Percentiles rank a stretch among this genome's conserved stretches.
Conservation (phyloP, 2,329 filamentous ascomycete genomes). For the Thielaviopsis musarum region DNA sequence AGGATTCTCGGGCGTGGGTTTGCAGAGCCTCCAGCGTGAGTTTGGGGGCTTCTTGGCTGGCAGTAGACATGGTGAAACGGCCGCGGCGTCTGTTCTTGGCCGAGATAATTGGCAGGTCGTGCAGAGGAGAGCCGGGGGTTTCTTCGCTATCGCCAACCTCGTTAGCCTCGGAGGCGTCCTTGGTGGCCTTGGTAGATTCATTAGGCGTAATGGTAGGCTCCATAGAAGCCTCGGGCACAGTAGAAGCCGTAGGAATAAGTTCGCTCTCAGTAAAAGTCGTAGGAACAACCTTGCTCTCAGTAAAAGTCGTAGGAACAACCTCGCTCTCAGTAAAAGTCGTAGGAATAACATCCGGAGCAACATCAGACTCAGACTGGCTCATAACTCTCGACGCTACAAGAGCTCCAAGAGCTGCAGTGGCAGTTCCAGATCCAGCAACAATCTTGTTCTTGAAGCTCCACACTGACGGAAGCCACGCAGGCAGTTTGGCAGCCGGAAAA, state of each 20-base stretch:
- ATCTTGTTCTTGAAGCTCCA: constrained; percentile 3
- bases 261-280: background rate
- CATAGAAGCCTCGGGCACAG: background rate
- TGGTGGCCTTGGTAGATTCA: background rate
- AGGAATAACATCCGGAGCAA: background rate
- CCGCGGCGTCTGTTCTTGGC: background rate
- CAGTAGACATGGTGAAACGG: background rate
- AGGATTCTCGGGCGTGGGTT: constrained; percentile 1
- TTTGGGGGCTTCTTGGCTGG: background rate
- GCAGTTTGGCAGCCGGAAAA: background rate
- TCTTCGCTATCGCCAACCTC: background rate
- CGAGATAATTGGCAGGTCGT: background rate
- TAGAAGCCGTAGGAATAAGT: background rate
- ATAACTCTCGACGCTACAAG: background rate
- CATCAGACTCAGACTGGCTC: background rate
- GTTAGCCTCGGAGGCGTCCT: background rate
- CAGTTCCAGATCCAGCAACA: background rate
- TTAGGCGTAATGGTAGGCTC: background rate
- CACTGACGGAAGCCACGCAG: background rate
- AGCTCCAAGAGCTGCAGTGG: background rate
- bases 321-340: background rate
- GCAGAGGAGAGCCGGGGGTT: background rate
- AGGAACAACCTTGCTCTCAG: background rate
- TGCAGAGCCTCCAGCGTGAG: constrained; percentile 8
- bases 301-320: background rate